Conservation (phyloP, 805 yeast species). For the Ogataea methanolica region DNA sequence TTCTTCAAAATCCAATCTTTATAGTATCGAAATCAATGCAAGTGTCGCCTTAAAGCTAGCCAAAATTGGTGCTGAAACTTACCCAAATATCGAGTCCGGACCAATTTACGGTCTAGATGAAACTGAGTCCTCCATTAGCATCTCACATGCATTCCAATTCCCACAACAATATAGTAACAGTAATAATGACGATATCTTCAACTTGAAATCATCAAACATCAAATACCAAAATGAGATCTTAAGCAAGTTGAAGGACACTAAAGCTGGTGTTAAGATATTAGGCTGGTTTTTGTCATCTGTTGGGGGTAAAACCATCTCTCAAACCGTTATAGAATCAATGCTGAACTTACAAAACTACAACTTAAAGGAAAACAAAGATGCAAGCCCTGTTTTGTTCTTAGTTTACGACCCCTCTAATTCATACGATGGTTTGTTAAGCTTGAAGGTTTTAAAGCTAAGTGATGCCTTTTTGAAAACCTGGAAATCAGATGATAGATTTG, state of each 20-base stretch:
- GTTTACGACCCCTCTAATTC: conserved; percentile 70
- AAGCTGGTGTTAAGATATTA: conserved; percentile 62
- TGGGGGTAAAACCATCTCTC: conserved; percentile 65
- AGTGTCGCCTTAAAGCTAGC: conserved; percentile 55
- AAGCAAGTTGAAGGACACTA: conserved; percentile 54
- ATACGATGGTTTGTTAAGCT: conserved; percentile 54
- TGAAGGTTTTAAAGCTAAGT: conserved; percentile 68
- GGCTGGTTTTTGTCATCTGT: conserved; percentile 79
- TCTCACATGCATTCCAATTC: conserved; percentile 63
- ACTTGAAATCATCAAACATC: conserved; percentile 51
- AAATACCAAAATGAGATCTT: conserved; percentile 67
- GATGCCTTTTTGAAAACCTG: conserved; percentile 50
- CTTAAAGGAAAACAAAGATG: conserved; percentile 23
- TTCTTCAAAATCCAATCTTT: background rate
- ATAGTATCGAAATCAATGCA: conserved; percentile 42
- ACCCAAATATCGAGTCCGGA: conserved; percentile 62
- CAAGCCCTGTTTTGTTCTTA: conserved; percentile 42
- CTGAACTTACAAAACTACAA: conserved; percentile 49
- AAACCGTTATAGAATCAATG: conserved; percentile 64
- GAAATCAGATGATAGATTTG: conserved; percentile 54
- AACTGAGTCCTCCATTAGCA: conserved; percentile 34
- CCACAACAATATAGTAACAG: conserved; percentile 35
- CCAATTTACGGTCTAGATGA: conserved; percentile 72
- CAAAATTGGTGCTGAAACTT: conserved; percentile 61
- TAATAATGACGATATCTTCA: conserved; percentile 47